Base-by-base conservation (phyloP, 2,329 filamentous ascomycete species). In the Sporothrix globosa region DNA sequence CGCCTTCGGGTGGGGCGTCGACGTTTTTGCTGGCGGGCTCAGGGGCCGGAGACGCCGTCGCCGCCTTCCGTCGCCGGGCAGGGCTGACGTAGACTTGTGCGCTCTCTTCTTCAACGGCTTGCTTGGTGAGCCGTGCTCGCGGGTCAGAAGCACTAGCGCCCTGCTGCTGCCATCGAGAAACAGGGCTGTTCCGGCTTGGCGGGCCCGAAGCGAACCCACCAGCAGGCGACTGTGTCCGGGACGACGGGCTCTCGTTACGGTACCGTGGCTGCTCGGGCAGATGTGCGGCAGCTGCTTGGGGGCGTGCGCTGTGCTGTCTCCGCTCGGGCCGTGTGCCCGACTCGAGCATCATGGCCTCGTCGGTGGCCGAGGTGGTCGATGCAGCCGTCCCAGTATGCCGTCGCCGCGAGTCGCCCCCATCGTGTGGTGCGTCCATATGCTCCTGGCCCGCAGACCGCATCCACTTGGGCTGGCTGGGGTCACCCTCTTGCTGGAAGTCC, bases 31-130 rank as follows among this genome's bases (percentile, higher is more conserved):
- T 46, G 21, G 66, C 19, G 5, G 46, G 10, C 4, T 27, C 44
- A 1, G 67, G 10, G 4, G 67, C 80, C 21, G 78, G 82, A 73
- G 81, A 78, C 24, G 83, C 81, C 65, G 84, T 66, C 4, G 69
- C 46, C 2, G 88, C 80, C 78, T 90, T 92, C 79, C 90, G 95
- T 76, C 93, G 87, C 74, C 93, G 87, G 27, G 92, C 92, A 65
- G 93, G 92, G 77, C 94, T 97, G 70, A 97, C 86, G 78, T 98
- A 97, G 41, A 90, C 91, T 75, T 96, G 89, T 17, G 92, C 86
- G 65, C 87, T 90, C 78, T 97, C 90, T 73, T 96, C 91, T 77
- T 97, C 93, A 13, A 91, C 85, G 0, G 87, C 87, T 76, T 93
- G 87, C 74, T 91, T 89, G 72, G 86, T 92, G 14, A 97, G 83